Evolutionary conservation across 345 rosid species (phyloP), one percentile per base, ranked within the genome.

Genomic region (Ricinus communis): DNA sequence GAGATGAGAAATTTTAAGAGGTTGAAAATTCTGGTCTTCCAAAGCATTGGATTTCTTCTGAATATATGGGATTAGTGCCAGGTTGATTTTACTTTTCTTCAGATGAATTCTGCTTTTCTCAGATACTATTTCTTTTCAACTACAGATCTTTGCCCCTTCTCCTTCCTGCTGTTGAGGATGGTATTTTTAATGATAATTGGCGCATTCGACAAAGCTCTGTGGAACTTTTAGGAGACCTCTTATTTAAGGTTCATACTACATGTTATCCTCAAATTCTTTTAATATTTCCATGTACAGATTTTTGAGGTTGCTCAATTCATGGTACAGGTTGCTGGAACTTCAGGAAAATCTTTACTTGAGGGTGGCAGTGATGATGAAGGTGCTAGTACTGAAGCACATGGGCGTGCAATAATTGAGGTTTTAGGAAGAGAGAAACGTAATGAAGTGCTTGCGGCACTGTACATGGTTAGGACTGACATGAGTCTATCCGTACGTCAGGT

Each of bases 341-440:
- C 99, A 43, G 99, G 99, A 41, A 95, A 95, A 83, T 91, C 98
- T 71, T 83, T 95, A 71, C 97, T 95, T 51, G 98, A 95, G 81
- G 99, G 99, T 68, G 99, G 99, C 36, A 95, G 99, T 83, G 99
- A 95, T 80, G 99, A 92, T 79, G 99, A 95, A 82, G 99, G 98
- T 79, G 84, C 99, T 66, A 92, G 99, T 74, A 95, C 99, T 59
- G 99, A 95, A 85, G 98, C 99, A 0, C 99, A 95, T 53, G 99
- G 99, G 15, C 97, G 99, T 33, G 97, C 99, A 60, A 95, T 95
- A 79, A 88, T 95, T 82, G 99, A 92, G 85, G 93, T 95, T 70
- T 83, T 95, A 65, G 99, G 97, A 62, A 92, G 92, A 88, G 96
- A 85, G 9, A 92, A 88, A 84, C 96, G 97, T n/a, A 92, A 95